phyloP scores from a whole-genome alignment of 805 yeast species.

The Saccharomycopsis lassenensis region DNA sequence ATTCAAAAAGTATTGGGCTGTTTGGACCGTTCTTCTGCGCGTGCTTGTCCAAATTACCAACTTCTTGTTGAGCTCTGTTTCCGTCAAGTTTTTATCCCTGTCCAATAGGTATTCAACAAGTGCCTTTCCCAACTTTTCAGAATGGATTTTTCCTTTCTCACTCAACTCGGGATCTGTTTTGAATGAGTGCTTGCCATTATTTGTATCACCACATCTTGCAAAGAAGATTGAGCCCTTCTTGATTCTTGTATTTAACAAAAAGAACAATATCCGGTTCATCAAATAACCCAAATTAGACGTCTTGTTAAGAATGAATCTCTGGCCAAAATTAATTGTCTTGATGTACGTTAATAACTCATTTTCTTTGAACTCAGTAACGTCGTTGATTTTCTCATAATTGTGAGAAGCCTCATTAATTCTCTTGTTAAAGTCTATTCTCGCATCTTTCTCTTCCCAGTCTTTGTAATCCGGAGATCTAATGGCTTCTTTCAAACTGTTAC shows the following conservation, averaged over 20 bases:
- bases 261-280: constrained; percentile 83
- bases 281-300: constrained; percentile 83
- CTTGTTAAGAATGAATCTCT: constrained; percentile 65
- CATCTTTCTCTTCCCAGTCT: constrained; percentile 63
- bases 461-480: constrained; percentile 78
- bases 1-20: constrained; percentile 58
- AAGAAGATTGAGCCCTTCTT: constrained; percentile 86
- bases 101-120: constrained; percentile 29
- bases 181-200: constrained; percentile 44
- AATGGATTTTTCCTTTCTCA: constrained; percentile 58
- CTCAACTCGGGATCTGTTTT: constrained; percentile 76
- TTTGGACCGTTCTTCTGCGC: constrained; percentile 69
- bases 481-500: constrained; percentile 75
- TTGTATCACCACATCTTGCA: constrained; percentile 63
- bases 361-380: constrained; percentile 20
- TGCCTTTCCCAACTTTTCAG: constrained; percentile 51
- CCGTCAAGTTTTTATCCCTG: constrained; percentile 22
- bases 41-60: constrained; percentile 94
- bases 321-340: constrained; percentile 86
- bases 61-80: constrained; percentile 22
- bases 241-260: constrained; percentile 81
- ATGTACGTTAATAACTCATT: constrained; percentile 56
- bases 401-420: constrained; percentile 61
- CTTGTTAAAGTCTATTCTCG: constrained; percentile 65
- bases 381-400: constrained; percentile 60